Evolutionary conservation across 2,329 filamentous ascomycete genomes (phyloP).

Genomic region (Aspergillus melleus): DNA sequence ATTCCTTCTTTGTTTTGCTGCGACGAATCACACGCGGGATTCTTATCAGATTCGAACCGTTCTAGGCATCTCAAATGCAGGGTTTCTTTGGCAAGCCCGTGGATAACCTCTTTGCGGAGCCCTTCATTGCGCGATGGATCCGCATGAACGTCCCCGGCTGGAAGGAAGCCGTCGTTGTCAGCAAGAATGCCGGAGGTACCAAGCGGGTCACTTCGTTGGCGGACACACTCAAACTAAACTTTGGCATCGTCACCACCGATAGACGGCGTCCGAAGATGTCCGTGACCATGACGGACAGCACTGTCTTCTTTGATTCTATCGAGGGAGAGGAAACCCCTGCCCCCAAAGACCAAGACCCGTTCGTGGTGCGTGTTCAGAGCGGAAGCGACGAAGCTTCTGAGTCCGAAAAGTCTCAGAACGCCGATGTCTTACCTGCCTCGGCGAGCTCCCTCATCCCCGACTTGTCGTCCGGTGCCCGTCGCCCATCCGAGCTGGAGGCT

Average conservation of each 20-base stretch:
- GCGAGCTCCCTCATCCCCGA: constrained; percentile 36
- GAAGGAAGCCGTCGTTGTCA: constrained; percentile 89
- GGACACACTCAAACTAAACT: constrained; percentile 94
- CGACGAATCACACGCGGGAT: constrained; percentile 18
- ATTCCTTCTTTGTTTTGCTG: background rate
- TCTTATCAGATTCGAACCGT: constrained; percentile 16
- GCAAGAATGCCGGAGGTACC: constrained; percentile 95
- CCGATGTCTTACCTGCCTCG: constrained; percentile 25
- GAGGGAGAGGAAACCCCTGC: constrained; percentile 42
- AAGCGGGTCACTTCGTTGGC: constrained; percentile 96
- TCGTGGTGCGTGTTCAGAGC: constrained; percentile 28
- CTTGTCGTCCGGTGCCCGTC: constrained; percentile 39
- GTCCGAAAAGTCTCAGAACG: constrained; percentile 11
- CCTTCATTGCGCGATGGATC: constrained; percentile 94
- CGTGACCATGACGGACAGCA: constrained; percentile 71
- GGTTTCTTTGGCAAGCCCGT: constrained; percentile 98
- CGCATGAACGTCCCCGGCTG: constrained; percentile 82
- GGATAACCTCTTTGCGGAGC: constrained; percentile 95
- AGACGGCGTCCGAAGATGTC: constrained; percentile 55
- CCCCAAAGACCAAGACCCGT: constrained; percentile 28
- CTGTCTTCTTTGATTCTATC: constrained; percentile 68
- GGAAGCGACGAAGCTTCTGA: constrained; percentile 17
- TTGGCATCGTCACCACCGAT: constrained; percentile 75
- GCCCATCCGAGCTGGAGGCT: constrained; percentile 46
- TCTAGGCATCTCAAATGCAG: constrained; percentile 88